Conservation (phyloP, 192 early-diverging fungal genomes). For the Coemansia sp. region DNA sequence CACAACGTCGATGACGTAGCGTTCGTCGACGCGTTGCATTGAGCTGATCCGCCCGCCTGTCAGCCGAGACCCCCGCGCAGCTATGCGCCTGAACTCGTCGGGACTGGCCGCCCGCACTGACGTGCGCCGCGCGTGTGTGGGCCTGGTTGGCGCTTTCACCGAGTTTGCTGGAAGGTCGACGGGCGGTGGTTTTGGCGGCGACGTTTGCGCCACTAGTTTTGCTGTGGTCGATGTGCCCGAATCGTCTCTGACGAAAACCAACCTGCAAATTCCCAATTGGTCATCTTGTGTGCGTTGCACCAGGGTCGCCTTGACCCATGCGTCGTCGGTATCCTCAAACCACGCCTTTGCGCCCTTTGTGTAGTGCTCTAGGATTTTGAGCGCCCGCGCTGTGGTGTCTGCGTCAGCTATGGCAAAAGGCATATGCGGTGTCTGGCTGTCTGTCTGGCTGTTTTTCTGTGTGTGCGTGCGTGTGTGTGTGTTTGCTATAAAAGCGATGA, state of each 20-base stretch:
- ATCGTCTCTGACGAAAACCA: conserved; percentile 49
- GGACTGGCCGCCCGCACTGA: conserved; percentile 31
- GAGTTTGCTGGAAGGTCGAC: conserved; percentile 6
- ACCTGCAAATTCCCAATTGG: conserved; percentile 35
- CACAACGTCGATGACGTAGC: conserved; percentile 41
- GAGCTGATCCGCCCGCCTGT: conserved; percentile 52
- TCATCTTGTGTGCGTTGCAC: conserved; percentile 46
- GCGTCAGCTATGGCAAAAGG: conserved; percentile 32
- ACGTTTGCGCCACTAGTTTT: conserved; percentile 39
- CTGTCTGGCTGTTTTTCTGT: too few relatives aligned
- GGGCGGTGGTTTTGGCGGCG: conserved; percentile 13
- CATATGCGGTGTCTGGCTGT: conserved; percentile 23
- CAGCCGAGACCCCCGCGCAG: conserved; percentile 44
- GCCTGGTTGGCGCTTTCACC: background rate
- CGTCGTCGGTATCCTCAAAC: conserved; percentile 84
- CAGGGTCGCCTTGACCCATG: conserved; percentile 73
- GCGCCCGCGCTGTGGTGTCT: conserved; percentile 36
- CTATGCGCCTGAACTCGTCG: conserved; percentile 42
- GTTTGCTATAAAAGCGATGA: too few relatives aligned
- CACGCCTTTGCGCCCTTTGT: conserved; percentile 78
- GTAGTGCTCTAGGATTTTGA: conserved; percentile 64
- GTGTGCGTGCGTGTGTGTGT: too few relatives aligned
- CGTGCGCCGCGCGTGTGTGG: conserved; percentile 6
- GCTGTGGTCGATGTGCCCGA: conserved; percentile 31
- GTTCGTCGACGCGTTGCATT: conserved; percentile 19